These are phyloP conservation scores for Phytophthora melonis DNA, from an alignment of 352 stramenopile genomes.

Conservation along the genomic window DNA sequence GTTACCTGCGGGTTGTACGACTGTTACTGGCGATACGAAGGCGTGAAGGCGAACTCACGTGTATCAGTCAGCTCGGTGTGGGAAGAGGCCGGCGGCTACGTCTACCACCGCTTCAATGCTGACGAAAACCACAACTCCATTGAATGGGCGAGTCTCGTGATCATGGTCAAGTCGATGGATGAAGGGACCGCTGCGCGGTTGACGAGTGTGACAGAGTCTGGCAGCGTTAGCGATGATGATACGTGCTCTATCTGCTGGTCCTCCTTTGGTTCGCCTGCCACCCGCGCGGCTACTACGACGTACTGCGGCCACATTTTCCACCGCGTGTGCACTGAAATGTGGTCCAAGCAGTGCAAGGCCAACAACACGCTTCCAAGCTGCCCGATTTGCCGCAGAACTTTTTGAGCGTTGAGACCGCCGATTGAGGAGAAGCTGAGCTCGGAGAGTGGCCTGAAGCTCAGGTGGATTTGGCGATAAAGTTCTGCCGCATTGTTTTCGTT, in stretches of 20 bases:
- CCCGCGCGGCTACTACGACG: background rate
- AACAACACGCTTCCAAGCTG: slow-evolving; percentile 6
- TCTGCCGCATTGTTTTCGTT: background rate
- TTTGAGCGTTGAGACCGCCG: background rate
- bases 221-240: background rate
- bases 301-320: slow-evolving; percentile 18
- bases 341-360: slow-evolving; percentile 8
- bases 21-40: slow-evolving; percentile 48
- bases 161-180: slow-evolving; percentile 8
- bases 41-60: slow-evolving; percentile 4
- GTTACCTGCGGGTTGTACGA: slow-evolving; percentile 47
- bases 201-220: background rate
- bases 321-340: slow-evolving; percentile 12
- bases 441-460: background rate
- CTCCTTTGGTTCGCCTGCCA: background rate
- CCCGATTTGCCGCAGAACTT: slow-evolving; percentile 7
- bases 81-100: slow-evolving; percentile 20
- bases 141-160: slow-evolving; percentile 28
- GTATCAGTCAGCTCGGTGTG: slow-evolving; percentile 32
- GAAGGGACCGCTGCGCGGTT: background rate
- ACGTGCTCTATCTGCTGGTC: slow-evolving; percentile 19
- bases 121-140: slow-evolving; percentile 7
- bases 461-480: background rate
- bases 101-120: slow-evolving; percentile 34
- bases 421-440: background rate